phyloP scores from a whole-genome alignment of 1,139 yeast genomes.

The Debaryomyces nepalensis region DNA sequence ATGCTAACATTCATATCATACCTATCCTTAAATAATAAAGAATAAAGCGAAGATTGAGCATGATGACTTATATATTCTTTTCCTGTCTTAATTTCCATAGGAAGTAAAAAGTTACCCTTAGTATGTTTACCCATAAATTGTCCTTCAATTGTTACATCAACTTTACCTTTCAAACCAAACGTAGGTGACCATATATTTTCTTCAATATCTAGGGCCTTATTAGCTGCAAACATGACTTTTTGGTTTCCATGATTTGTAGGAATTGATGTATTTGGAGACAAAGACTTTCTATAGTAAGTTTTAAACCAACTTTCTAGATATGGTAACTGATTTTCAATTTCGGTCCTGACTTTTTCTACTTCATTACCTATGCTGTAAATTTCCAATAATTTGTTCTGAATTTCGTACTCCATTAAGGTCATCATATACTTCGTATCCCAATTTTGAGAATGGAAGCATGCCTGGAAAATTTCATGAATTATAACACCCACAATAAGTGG shows the following conservation, averaged over 20 bases:
- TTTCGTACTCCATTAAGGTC: conserved; percentile 47
- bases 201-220: conserved; percentile 78
- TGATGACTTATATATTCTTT: conserved; percentile 68
- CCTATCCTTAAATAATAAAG: conserved; percentile 76
- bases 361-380: conserved; percentile 63
- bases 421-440: conserved; percentile 52
- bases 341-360: conserved; percentile 48
- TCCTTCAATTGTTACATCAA: conserved; percentile 85
- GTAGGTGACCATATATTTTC: conserved; percentile 92
- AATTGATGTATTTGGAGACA: conserved; percentile 30
- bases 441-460: conserved; percentile 52
- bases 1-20: conserved; percentile 69
- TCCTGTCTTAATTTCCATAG: conserved; percentile 92
- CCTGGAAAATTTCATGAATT: conserved; percentile 79
- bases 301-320: conserved; percentile 69
- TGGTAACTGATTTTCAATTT: conserved; percentile 52
- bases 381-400: conserved; percentile 49
- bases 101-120: conserved; percentile 57
- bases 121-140: conserved; percentile 31
- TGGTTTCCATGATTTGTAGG: conserved; percentile 44
- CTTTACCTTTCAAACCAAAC: conserved; percentile 88
- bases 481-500: conserved; percentile 78
- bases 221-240: conserved; percentile 52
- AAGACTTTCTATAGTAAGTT: conserved; percentile 41
- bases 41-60: conserved; percentile 88